A percentile compares a stretch with the other conserved stretches of the same genome.
phyloP scores from a whole-genome alignment of 495 filamentous ascomycete genomes.

The Penicillium diatomitis region DNA sequence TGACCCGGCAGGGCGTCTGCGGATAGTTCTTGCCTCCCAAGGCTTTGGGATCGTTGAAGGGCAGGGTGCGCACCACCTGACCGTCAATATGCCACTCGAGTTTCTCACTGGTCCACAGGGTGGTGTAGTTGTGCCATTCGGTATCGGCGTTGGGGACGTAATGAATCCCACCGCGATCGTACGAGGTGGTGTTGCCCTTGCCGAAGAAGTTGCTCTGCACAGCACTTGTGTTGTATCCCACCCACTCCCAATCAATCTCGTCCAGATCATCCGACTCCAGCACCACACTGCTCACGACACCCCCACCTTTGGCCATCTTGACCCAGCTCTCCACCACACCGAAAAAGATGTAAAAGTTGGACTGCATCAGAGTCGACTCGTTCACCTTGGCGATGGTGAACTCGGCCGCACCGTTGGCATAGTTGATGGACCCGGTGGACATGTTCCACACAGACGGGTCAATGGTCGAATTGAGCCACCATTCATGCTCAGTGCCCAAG shows the following conservation, averaged over 20 bases:
- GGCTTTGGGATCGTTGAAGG: constrained; percentile 38
- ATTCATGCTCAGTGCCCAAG: constrained; percentile 51
- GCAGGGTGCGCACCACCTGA: constrained; percentile 56
- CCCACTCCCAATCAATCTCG: constrained; percentile 82
- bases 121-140: constrained; percentile 77
- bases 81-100: constrained; percentile 80
- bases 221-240: constrained; percentile 43
- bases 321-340: constrained; percentile 65
- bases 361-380: constrained; percentile 59
- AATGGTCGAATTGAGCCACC: constrained; percentile 50
- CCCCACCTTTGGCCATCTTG: constrained; percentile 59
- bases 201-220: constrained; percentile 93
- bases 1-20: constrained; percentile 78
- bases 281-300: constrained; percentile 77
- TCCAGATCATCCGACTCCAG: constrained; percentile 85
- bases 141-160: constrained; percentile 50
- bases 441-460: constrained; percentile 52
- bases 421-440: constrained; percentile 48
- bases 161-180: constrained; percentile 62
- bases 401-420: constrained; percentile 48
- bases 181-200: constrained; percentile 68
- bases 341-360: constrained; percentile 79
- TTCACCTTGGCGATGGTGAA: constrained; percentile 53
- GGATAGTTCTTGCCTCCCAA: constrained; percentile 62
- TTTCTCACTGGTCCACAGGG: constrained; percentile 71